These are phyloP conservation scores for Ochetophila trinervis DNA, from an alignment of 306 rosid genomes.

Conservation along the genomic window DNA sequence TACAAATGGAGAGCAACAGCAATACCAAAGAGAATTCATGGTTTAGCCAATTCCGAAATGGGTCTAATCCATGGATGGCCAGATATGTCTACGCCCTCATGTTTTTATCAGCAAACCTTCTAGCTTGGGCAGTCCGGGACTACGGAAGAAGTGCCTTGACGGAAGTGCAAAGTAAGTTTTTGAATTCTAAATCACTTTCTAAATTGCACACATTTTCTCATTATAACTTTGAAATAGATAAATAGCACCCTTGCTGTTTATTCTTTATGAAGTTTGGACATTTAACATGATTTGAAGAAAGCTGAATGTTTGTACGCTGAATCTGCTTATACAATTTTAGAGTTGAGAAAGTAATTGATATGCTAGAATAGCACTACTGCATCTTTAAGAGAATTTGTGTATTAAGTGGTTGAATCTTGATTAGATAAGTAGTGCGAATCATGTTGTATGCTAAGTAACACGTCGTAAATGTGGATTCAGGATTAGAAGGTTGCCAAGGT, in stretches of 20 bases:
- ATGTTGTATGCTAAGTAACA: constrained; percentile 1
- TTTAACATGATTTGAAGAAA: too few species aligned
- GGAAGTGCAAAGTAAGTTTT: constrained; percentile 59
- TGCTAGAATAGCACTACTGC: too few species aligned
- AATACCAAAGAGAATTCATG: constrained; percentile 45
- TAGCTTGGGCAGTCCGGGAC: constrained; percentile 96
- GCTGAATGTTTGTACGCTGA: too few species aligned
- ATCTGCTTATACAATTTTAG: too few species aligned
- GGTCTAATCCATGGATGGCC: constrained; percentile 92
- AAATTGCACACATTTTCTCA: background rate
- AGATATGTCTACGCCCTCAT: constrained; percentile 85
- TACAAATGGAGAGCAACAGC: constrained; percentile 43
- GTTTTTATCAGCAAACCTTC: constrained; percentile 60
- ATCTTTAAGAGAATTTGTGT: background rate
- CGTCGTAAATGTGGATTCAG: constrained; percentile 38
- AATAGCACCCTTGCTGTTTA: background rate
- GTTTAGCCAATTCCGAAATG: constrained; percentile 66
- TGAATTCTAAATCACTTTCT: background rate
- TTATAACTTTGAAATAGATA: background rate
- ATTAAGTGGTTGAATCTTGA: background rate
- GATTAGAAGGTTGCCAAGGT: constrained; percentile 65
- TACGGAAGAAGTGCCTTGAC: constrained; percentile 51
- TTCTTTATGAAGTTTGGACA: too few species aligned
- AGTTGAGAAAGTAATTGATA: too few species aligned
- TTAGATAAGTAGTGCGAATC: background rate